Conservation (phyloP, 164 flowering plant species). For the Dillenia suffruticosa region DNA sequence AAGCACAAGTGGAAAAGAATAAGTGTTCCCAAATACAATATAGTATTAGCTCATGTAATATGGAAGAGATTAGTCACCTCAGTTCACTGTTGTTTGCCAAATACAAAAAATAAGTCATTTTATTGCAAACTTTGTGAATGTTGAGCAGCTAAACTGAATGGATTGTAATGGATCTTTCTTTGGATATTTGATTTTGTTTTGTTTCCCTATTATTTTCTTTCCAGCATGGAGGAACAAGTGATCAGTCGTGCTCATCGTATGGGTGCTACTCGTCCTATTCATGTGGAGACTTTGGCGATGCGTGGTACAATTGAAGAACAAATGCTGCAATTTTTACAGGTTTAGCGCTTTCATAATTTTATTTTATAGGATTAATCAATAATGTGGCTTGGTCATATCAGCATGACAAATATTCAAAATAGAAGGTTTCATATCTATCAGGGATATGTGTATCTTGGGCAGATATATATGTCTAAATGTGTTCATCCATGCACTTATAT, state of each 20-base stretch:
- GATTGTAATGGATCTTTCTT: not conserved
- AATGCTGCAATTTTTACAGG: conserved; percentile 86
- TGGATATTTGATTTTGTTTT: not conserved
- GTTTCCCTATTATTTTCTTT: not conserved
- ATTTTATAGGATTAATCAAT: not conserved
- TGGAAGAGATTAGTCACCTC: too few relatives aligned
- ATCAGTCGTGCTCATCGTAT: conserved; percentile 99
- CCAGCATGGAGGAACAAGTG: conserved; percentile 99
- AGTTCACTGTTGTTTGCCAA: too few relatives aligned
- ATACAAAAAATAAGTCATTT: too few relatives aligned
- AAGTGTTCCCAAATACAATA: too few relatives aligned
- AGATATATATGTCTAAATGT: not conserved
- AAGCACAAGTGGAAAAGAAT: too few relatives aligned
- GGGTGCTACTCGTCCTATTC: conserved; percentile 95
- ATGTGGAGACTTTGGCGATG: conserved; percentile 96
- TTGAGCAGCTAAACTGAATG: not conserved
- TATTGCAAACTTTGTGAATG: too few relatives aligned
- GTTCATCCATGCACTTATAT: not conserved
- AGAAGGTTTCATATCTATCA: too few relatives aligned
- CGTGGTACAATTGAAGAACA: conserved; percentile 96
- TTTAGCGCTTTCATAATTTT: conserved; percentile 10
- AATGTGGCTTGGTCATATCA: too few relatives aligned
- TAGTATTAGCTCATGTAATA: too few relatives aligned
- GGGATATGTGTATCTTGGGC: too few relatives aligned
- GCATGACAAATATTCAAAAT: too few relatives aligned